Conservation (phyloP, 139 green algal genomes). For the Volvox reticuliferus region DNA sequence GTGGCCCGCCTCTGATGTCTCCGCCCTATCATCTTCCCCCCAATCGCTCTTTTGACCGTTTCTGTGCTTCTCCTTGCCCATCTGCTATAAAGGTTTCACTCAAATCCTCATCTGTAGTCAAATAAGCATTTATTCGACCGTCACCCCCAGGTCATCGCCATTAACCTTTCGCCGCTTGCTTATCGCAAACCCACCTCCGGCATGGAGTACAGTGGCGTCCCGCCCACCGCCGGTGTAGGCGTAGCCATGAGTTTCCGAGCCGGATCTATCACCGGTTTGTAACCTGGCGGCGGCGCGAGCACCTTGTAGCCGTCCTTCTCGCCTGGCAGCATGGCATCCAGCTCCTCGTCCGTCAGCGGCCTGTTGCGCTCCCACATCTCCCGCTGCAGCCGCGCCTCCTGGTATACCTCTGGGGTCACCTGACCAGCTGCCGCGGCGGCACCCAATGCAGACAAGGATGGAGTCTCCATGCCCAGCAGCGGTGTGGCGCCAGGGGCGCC, state of each 20-base stretch:
- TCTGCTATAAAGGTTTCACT: too few relatives aligned
- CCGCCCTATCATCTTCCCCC: too few relatives aligned
- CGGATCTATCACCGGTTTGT: slow-evolving; percentile 95
- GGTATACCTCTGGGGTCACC: slow-evolving; percentile 71
- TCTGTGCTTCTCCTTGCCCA: too few relatives aligned
- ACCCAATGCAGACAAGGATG: slow-evolving; percentile 34
- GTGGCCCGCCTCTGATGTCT: too few relatives aligned
- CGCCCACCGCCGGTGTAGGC: slow-evolving; percentile 84
- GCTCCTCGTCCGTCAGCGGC: slow-evolving; percentile 93
- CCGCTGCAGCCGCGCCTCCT: slow-evolving; percentile 70
- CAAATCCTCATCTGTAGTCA: too few relatives aligned
- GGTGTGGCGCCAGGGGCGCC: slow-evolving; percentile 48
- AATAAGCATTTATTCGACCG: too few relatives aligned
- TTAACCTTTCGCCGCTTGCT: too few relatives aligned
- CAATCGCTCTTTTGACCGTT: too few relatives aligned
- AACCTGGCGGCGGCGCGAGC: slow-evolving; percentile 85
- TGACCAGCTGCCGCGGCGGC: slow-evolving; percentile 7
- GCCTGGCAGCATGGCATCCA: slow-evolving; percentile 94
- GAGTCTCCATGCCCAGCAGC: slow-evolving; percentile 80
- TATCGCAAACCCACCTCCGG: slow-evolving; percentile 73
- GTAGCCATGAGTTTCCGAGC: slow-evolving; percentile 95
- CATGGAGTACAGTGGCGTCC: slow-evolving; percentile 90
- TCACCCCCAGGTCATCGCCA: too few relatives aligned
- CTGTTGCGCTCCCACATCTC: slow-evolving; percentile 96
- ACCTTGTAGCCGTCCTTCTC: slow-evolving; percentile 71